These are phyloP conservation scores for Circinella minor DNA, from an alignment of 371 early-diverging fungal genomes.

Conservation along the genomic window DNA sequence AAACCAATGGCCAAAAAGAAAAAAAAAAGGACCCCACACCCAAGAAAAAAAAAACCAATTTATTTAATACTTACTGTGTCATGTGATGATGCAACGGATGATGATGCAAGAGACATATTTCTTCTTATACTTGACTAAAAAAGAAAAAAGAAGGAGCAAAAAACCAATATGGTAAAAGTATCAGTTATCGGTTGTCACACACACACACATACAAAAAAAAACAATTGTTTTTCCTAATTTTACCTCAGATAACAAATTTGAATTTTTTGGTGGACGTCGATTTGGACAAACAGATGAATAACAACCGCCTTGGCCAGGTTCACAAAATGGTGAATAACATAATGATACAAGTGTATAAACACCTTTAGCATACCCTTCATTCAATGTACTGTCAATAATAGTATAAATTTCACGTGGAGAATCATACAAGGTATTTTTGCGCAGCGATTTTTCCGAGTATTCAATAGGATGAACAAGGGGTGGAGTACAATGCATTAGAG, in stretches of 20 bases:
- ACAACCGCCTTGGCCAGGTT: slow-evolving; percentile 40
- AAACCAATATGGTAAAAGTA: too few species aligned
- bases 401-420: slow-evolving; percentile 44
- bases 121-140: slow-evolving; percentile 5
- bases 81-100: slow-evolving; percentile 35
- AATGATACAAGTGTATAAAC: slow-evolving; percentile 43
- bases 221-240: too few species aligned
- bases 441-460: slow-evolving; percentile 46
- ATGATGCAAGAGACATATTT: slow-evolving; percentile 19
- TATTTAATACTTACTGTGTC: slow-evolving; percentile 39
- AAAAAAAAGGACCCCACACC: too few species aligned
- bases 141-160: too few species aligned
- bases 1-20: too few species aligned
- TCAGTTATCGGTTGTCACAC: too few species aligned
- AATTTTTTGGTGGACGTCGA: slow-evolving; percentile 4
- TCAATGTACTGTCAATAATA: slow-evolving; percentile 31
- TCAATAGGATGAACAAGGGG: slow-evolving; percentile 40
- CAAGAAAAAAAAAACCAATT: too few species aligned
- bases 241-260: not conserved
- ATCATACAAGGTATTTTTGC: slow-evolving; percentile 42
- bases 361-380: slow-evolving; percentile 32
- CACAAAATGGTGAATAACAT: slow-evolving; percentile 43
- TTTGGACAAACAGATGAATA: slow-evolving; percentile 52
- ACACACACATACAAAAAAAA: too few species aligned
- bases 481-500: slow-evolving; percentile 38